Evolutionary conservation across 495 filamentous ascomycete species (phyloP).

Genomic region (Xylaria cubensis): DNA sequence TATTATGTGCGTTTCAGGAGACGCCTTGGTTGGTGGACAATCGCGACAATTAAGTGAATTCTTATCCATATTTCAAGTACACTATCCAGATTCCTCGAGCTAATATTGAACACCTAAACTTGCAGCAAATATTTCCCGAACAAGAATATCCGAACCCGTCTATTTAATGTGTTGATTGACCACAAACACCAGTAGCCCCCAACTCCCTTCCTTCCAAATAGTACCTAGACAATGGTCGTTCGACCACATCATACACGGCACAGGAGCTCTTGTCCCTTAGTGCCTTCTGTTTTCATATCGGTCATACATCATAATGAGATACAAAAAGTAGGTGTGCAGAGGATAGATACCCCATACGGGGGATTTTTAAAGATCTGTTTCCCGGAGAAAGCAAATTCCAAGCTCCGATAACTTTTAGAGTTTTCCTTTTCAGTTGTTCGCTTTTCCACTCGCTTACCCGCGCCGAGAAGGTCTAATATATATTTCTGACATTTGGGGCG

Average conservation of each 20-base stretch:
- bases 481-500: conserved; percentile 6
- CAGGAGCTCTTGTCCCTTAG: not conserved
- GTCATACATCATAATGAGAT: conserved; percentile 25
- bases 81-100: not conserved
- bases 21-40: not conserved
- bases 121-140: not conserved
- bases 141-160: not conserved
- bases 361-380: not conserved
- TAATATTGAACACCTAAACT: not conserved
- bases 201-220: not conserved
- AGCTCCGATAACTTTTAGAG: conserved; percentile 6
- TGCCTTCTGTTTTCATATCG: conserved; percentile 10
- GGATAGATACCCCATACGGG: not conserved
- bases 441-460: not conserved
- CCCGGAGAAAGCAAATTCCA: conserved; percentile 4
- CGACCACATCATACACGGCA: conserved; percentile 17
- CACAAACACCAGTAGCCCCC: not conserved
- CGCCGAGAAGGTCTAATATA: not conserved
- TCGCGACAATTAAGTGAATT: not conserved
- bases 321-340: conserved; percentile 1
- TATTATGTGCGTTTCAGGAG: not conserved
- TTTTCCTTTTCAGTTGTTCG: not conserved
- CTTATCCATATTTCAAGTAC: not conserved
- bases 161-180: not conserved
- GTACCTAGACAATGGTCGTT: not conserved